phyloP scores from a whole-genome alignment of 1,139 yeast genomes.

The Candida glucosophila region DNA sequence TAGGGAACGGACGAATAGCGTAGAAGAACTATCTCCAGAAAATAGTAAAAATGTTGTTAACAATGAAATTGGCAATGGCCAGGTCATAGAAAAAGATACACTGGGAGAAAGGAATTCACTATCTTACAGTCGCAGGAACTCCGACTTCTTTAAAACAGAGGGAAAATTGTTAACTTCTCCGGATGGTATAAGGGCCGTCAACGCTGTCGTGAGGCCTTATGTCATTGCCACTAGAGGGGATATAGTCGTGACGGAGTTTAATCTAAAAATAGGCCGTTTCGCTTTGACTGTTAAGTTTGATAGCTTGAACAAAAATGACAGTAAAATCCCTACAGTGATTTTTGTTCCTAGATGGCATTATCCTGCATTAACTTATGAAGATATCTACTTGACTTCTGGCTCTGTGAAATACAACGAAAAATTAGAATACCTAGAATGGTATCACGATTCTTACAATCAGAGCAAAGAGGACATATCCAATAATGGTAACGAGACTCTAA shows the following conservation, averaged over 20 bases:
- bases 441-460: slow-evolving; percentile 41
- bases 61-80: background rate
- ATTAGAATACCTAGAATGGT: slow-evolving; percentile 61
- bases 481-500: no score
- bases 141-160: background rate
- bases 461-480: no score
- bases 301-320: slow-evolving; percentile 4
- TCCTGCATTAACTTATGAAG: slow-evolving; percentile 34
- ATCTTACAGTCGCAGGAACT: background rate
- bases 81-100: background rate
- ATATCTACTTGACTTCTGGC: slow-evolving; percentile 48
- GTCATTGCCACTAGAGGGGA: slow-evolving; percentile 54
- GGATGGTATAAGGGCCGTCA: slow-evolving; percentile 61
- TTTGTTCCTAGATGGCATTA: slow-evolving; percentile 70
- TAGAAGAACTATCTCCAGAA: no score
- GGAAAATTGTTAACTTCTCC: slow-evolving; percentile 33
- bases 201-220: slow-evolving; percentile 68
- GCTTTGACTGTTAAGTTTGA: slow-evolving; percentile 32
- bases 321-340: slow-evolving; percentile 43
- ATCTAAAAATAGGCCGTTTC: slow-evolving; percentile 38
- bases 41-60: background rate
- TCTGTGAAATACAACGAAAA: slow-evolving; percentile 39
- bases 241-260: slow-evolving; percentile 43
- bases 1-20: no score
- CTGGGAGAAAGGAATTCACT: background rate